Evolutionary conservation across 208 protist species (phyloP).

Genomic region (Trypanosoma scelopori): DNA sequence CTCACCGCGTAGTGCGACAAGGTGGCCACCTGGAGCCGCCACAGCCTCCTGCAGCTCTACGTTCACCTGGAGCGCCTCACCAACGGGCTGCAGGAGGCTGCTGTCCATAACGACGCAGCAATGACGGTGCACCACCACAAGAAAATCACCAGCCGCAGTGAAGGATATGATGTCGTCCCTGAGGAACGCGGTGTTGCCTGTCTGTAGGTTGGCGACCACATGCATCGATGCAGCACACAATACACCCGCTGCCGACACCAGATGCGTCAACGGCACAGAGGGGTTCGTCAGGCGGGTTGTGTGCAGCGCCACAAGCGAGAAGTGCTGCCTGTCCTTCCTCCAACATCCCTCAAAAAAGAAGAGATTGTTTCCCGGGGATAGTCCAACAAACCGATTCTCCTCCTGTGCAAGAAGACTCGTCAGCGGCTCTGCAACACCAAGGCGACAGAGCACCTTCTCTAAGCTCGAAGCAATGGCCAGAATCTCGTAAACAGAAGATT

Average conservation of each 20-base stretch:
- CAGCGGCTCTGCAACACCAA: conserved; percentile 28
- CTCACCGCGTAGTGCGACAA: conserved; percentile 17
- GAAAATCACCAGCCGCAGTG: background rate
- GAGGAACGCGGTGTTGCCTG: conserved; percentile 1
- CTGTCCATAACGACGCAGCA: conserved; percentile 17
- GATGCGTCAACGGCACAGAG: conserved; percentile 14
- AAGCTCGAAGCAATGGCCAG: conserved; percentile 26
- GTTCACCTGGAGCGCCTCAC: background rate
- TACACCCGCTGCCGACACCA: conserved; percentile 12
- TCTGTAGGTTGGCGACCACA: conserved; percentile 17
- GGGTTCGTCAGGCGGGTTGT: conserved; percentile 2
- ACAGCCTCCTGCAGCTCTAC: conserved; percentile 7
- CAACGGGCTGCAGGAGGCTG: conserved; percentile 7
- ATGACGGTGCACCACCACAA: conserved; percentile 18
- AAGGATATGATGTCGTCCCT: conserved; percentile 21
- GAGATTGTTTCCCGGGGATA: conserved; percentile 24
- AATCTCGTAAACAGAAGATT: conserved; percentile 26
- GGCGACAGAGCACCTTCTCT: conserved; percentile 17
- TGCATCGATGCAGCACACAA: conserved; percentile 22
- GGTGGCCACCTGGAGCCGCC: background rate
- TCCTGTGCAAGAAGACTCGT: conserved; percentile 15
- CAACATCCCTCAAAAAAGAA: conserved; percentile 30
- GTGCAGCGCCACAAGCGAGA: background rate
- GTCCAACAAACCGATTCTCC: conserved; percentile 23
- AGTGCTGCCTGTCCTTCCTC: conserved; percentile 8